Conservation (phyloP, 208 protist genomes). For the Vickermania spadyakhi region DNA sequence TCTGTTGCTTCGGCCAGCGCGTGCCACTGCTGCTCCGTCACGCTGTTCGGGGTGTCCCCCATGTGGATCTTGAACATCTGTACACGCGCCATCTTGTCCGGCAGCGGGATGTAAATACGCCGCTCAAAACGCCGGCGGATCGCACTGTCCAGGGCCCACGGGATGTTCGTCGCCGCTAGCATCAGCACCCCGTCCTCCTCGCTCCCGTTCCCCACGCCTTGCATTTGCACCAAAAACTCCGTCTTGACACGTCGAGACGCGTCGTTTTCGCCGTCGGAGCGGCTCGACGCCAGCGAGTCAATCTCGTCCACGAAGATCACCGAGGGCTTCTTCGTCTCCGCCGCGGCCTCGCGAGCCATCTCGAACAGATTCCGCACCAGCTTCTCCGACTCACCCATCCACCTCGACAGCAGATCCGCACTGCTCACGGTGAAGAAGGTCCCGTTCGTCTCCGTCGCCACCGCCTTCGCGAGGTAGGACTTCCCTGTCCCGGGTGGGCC, state of each 20-base stretch:
- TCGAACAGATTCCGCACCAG: conserved; percentile 91
- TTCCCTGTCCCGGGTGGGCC: conserved; percentile 92
- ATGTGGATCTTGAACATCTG: conserved; percentile 96
- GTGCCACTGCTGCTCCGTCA: conserved; percentile 84
- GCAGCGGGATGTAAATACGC: conserved; percentile 89
- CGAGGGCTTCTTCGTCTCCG: conserved; percentile 62
- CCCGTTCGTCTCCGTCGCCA: conserved; percentile 81
- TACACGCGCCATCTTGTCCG: conserved; percentile 72
- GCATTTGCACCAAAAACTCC: conserved; percentile 99
- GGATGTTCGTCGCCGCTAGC: conserved; percentile 89
- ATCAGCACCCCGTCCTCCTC: conserved; percentile 83
- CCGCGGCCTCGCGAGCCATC: conserved; percentile 80
- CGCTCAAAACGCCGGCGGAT: conserved; percentile 89
- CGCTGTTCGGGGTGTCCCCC: conserved; percentile 85
- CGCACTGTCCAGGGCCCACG: conserved; percentile 87
- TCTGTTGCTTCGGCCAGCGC: conserved; percentile 87
- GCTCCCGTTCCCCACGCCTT: conserved; percentile 69
- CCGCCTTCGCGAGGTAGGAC: conserved; percentile 90
- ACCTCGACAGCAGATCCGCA: conserved; percentile 86
- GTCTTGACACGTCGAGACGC: conserved; percentile 97
- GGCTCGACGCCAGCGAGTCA: conserved; percentile 84
- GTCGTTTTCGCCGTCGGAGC: conserved; percentile 86
- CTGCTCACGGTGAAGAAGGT: conserved; percentile 92
- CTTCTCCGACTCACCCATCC: conserved; percentile 92
- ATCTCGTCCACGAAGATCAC: conserved; percentile 95